Conservation (phyloP, 2,329 filamentous ascomycete genomes). For the Fusarium burgessii region DNA sequence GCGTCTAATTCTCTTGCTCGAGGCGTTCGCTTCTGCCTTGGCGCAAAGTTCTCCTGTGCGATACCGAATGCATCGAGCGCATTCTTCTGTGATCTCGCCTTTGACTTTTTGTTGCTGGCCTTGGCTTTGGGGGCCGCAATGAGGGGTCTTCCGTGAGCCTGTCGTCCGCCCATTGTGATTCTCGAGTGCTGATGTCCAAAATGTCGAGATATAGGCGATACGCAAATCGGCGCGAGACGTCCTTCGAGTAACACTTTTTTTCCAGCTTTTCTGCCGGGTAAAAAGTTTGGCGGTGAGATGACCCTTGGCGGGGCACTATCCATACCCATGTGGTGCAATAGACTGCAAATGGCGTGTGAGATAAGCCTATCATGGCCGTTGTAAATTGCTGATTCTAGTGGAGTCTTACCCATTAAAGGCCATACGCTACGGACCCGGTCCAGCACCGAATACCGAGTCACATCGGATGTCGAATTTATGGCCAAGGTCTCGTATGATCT, state of each 20-base stretch:
- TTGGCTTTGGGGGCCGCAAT: conserved; percentile 53
- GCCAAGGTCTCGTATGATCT: conserved; percentile 36
- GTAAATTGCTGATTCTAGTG: conserved; percentile 38
- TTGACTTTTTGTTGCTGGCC: conserved; percentile 57
- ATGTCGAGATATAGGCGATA: conserved; percentile 13
- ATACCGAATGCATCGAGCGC: conserved; percentile 70
- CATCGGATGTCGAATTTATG: conserved; percentile 40
- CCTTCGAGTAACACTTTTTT: conserved; percentile 32
- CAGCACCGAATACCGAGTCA: conserved; percentile 38
- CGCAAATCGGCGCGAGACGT: conserved; percentile 31
- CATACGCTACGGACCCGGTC: conserved; percentile 17
- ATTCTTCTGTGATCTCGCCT: conserved; percentile 61
- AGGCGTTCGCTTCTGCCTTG: conserved; percentile 60
- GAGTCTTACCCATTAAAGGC: conserved; percentile 1
- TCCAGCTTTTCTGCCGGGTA: conserved; percentile 46
- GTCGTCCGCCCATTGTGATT: conserved; percentile 67
- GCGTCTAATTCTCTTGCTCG: conserved; percentile 65
- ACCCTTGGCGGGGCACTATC: conserved; percentile 44
- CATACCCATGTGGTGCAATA: conserved; percentile 20
- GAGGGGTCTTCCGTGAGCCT: conserved; percentile 68
- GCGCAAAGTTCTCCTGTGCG: conserved; percentile 65
- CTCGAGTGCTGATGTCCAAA: conserved; percentile 1
- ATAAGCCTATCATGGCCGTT: conserved; percentile 50
- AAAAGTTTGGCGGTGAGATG: conserved; percentile 46
- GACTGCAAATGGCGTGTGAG: conserved; percentile 16